Percentiles rank a stretch among this genome's conserved stretches.
Conservation (phyloP, 2,329 filamentous ascomycete species). For the Diaporthe sp. region DNA sequence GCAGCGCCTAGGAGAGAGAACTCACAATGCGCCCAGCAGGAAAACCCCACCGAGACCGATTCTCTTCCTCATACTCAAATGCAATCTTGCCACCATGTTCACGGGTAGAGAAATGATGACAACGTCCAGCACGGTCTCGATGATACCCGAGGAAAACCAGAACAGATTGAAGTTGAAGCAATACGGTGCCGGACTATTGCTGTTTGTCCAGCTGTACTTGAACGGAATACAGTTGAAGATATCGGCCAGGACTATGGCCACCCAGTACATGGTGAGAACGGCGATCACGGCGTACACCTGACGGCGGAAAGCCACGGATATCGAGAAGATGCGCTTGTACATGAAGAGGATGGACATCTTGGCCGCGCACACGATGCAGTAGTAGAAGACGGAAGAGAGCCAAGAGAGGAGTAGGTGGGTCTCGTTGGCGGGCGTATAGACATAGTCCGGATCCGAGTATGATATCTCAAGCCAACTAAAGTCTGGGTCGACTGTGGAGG, state of each 20-base stretch:
- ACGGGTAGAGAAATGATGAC: neutral
- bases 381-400: neutral
- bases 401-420: neutral
- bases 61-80: neutral
- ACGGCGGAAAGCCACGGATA: neutral
- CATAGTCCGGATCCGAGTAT: neutral
- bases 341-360: neutral
- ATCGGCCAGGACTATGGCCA: neutral
- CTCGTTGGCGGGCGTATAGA: neutral
- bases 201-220: neutral
- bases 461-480: neutral
- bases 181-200: neutral
- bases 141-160: neutral
- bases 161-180: neutral
- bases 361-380: neutral
- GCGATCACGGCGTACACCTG: neutral
- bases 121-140: neutral
- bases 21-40: neutral
- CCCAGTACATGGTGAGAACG: neutral
- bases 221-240: neutral
- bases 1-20: neutral
- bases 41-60: neutral
- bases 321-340: constrained; percentile 5
- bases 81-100: neutral
- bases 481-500: neutral